These are phyloP conservation scores for Dianthus caryophyllus DNA, from an alignment of 148 eudicot genomes.

Conservation along the genomic window DNA sequence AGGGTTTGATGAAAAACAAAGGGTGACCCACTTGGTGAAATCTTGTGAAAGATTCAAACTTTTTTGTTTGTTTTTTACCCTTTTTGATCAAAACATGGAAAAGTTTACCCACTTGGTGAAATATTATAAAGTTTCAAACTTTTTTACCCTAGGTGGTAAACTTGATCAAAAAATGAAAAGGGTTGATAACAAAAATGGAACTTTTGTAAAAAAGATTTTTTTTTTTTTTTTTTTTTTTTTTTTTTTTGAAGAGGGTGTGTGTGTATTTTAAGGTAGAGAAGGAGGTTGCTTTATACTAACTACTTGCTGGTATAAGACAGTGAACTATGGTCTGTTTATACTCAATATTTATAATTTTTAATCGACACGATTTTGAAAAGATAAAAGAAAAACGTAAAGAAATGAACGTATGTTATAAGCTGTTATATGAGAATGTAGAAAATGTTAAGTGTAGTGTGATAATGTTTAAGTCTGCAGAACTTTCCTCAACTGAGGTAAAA, in stretches of 20 bases:
- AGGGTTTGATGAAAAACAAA: background rate
- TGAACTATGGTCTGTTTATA: slow-evolving; percentile 14
- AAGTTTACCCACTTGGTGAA: background rate
- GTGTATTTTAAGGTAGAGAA: slow-evolving; percentile 7
- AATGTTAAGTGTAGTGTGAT: slow-evolving; percentile 2
- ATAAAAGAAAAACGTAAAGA: no score
- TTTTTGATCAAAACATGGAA: no score
- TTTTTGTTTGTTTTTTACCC: no score
- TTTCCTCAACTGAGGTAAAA: slow-evolving; percentile 24
- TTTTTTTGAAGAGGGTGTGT: no score
- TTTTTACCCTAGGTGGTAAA: background rate
- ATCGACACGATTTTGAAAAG: no score
- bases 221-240: no score
- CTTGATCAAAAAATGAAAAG: no score
- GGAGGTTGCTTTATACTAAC: slow-evolving; percentile 34
- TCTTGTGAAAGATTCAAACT: background rate
- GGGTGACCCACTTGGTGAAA: background rate
- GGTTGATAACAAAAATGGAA: background rate
- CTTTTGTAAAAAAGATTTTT: background rate
- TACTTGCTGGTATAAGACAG: slow-evolving; percentile 12
- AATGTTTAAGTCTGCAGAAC: slow-evolving; percentile 21
- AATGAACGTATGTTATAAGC: no score
- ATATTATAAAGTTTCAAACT: background rate
- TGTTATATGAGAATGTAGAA: no score
- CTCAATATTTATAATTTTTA: no score